Conservation (phyloP, 768 basidiomycete genomes). For the Boletales sp. region DNA sequence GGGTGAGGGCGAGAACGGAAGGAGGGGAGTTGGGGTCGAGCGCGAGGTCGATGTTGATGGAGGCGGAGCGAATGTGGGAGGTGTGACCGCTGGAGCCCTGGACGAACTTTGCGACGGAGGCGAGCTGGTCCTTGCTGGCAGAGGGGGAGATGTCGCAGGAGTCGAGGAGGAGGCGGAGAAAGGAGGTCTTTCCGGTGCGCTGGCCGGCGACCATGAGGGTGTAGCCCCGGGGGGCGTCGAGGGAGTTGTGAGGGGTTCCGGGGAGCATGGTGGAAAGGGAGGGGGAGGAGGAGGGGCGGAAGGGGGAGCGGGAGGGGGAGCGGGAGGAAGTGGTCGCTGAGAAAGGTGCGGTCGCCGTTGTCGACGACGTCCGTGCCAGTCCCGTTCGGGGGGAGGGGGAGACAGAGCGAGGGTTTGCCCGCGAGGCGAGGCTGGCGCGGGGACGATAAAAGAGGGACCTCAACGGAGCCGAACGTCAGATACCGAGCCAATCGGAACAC, state of each 20-base stretch:
- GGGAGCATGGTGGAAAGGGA: slow-evolving; percentile 21
- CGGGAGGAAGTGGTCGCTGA: slow-evolving; percentile 37
- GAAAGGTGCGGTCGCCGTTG: slow-evolving; percentile 48
- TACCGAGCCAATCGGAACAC: slow-evolving; percentile 66
- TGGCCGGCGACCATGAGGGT: slow-evolving; percentile 81
- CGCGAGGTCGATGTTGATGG: slow-evolving; percentile 68
- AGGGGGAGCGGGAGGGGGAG: slow-evolving; percentile 24
- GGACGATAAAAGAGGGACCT: slow-evolving; percentile 49
- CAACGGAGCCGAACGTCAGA: slow-evolving; percentile 44
- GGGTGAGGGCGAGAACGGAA: slow-evolving; percentile 57
- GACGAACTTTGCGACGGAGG: slow-evolving; percentile 78
- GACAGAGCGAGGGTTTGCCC: slow-evolving; percentile 46
- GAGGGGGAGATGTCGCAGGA: slow-evolving; percentile 64
- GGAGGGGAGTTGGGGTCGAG: slow-evolving; percentile 42
- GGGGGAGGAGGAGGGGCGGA: slow-evolving; percentile 20
- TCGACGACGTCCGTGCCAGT: slow-evolving; percentile 56
- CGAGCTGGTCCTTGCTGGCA: slow-evolving; percentile 71
- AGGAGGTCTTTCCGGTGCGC: slow-evolving; percentile 82
- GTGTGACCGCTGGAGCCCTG: slow-evolving; percentile 73
- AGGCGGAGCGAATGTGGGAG: slow-evolving; percentile 64
- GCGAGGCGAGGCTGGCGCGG: slow-evolving; percentile 64
- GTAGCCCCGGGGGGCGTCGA: slow-evolving; percentile 38
- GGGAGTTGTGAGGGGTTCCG: slow-evolving; percentile 27
- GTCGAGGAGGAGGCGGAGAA: slow-evolving; percentile 82
- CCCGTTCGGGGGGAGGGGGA: slow-evolving; percentile 24